Base-by-base conservation (phyloP, 2,329 filamentous ascomycete species). In the Fusarium sp. region DNA sequence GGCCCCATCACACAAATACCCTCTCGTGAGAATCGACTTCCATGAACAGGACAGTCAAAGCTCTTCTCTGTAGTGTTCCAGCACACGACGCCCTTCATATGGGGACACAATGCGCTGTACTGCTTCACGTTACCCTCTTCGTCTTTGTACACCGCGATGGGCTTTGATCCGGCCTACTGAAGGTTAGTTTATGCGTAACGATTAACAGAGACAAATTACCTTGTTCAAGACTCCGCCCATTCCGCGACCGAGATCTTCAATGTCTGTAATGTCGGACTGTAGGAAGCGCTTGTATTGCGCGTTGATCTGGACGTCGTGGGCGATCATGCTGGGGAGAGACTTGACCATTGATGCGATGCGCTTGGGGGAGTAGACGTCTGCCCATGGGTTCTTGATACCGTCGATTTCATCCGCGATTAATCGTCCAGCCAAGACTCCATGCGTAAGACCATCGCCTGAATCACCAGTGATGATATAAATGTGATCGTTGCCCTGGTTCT, bases 381-480 rank as follows among this genome's bases (percentile, higher is more conserved):
- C 80, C 88, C 88, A 90, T 0, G 81, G 71, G 64, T 89, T 89
- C 15, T 80, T 69, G n/a, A 82, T 78, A 7, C 83, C 85, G 5
- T 85, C 83, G 40, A 90, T 88, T 69, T 87, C 83, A 68, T 90
- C 88, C 0, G 87, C 85, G 47, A 90, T 84, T 58, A 90, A 79
- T 43, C 80, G 81, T 1, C 86, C 86, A 0, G 86, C 88, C 11
- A 90, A 73, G 0, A 88, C 86, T 19, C 86, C 88, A 58, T 90
- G 86, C 0, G 88, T 90, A 15, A 90, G 80, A 0, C 88, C 88
- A 68, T 90, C 88, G 3, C 88, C 88, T 5, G 85, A 88, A 73
- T 90, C 88, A 2, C 88, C 88, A 0, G 88, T 90, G 11, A 88
- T 81, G 44, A 90, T 83, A 68, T 86, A 90, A 6, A 86, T 84